These are phyloP conservation scores for Bipolaris gigantea DNA, from an alignment of 2,329 filamentous ascomycete genomes.

Conservation along the genomic window DNA sequence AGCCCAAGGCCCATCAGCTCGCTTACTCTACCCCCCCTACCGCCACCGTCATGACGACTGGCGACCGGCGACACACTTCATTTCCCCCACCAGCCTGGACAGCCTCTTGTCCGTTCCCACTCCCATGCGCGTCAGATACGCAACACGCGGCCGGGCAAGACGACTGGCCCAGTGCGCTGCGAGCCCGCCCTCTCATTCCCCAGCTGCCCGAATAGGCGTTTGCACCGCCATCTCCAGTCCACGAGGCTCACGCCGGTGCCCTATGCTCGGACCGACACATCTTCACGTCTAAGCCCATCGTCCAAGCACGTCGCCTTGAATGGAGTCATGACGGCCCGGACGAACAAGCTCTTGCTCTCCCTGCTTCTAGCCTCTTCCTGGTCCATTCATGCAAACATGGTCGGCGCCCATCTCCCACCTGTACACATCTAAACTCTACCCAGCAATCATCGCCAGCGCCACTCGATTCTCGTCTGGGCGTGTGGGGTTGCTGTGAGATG, in stretches of 20 bases:
- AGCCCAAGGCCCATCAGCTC: constrained; percentile 2
- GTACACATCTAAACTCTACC: constrained; percentile 2
- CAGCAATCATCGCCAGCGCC: background rate
- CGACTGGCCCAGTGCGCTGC: background rate
- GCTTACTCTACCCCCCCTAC: constrained; percentile 1
- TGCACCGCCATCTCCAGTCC: constrained; percentile 7
- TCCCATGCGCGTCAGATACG: constrained; percentile 2
- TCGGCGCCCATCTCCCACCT: constrained; percentile 1
- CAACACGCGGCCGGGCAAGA: background rate
- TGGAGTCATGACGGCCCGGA: constrained; percentile 13
- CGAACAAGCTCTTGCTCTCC: constrained; percentile 1
- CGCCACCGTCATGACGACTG: constrained; percentile 7
- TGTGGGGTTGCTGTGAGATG: constrained; percentile 2
- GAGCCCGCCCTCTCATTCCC: background rate
- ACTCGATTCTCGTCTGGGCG: background rate
- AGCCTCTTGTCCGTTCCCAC: constrained; percentile 7
- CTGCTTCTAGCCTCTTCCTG: background rate
- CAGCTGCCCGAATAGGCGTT: constrained; percentile 13
- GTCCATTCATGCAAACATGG: background rate
- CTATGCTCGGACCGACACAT: constrained; percentile 13
- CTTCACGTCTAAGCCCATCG: constrained; percentile 1
- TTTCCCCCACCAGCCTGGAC: constrained; percentile 11
- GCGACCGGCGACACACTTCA: constrained; percentile 10
- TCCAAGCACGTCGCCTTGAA: constrained; percentile 2
- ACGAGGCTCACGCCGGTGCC: constrained; percentile 11